Percentiles rank a stretch among this genome's conserved stretches.
Conservation (phyloP, 2,329 filamentous ascomycete species). For the Periglandula ipomoeae region DNA sequence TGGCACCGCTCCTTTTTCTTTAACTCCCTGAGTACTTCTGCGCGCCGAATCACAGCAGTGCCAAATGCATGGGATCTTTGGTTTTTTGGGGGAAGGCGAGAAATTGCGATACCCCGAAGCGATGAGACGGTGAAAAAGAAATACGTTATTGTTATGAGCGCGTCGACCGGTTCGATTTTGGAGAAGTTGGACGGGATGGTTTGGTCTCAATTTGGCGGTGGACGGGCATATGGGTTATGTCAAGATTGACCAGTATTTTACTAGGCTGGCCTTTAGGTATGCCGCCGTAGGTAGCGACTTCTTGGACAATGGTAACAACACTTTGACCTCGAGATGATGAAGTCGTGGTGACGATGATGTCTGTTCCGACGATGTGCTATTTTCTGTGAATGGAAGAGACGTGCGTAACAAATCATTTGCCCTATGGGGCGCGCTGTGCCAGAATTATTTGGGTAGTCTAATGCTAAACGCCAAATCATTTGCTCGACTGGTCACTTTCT, state of each 20-base stretch:
- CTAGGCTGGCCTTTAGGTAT: background rate
- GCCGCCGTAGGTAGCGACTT: background rate
- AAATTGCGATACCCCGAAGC: background rate
- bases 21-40: background rate
- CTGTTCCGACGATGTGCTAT: too few species aligned
- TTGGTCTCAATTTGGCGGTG: too few species aligned
- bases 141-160: background rate
- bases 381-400: too few species aligned
- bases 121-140: background rate
- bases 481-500: too few species aligned
- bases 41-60: background rate
- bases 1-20: too few species aligned
- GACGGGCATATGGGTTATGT: background rate
- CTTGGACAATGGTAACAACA: background rate
- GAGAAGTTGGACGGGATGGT: background rate
- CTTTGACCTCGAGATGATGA: background rate
- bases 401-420: too few species aligned
- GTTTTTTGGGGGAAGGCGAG: background rate
- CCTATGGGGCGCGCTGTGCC: too few species aligned
- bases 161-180: background rate
- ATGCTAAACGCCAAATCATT: too few species aligned
- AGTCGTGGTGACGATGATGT: background rate
- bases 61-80: background rate
- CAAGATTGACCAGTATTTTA: too few species aligned
- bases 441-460: too few species aligned